Percentiles rank a stretch among this genome's conserved stretches.
phyloP scores from a whole-genome alignment of 2,329 filamentous ascomycete species.

The Apiospora aurea region DNA sequence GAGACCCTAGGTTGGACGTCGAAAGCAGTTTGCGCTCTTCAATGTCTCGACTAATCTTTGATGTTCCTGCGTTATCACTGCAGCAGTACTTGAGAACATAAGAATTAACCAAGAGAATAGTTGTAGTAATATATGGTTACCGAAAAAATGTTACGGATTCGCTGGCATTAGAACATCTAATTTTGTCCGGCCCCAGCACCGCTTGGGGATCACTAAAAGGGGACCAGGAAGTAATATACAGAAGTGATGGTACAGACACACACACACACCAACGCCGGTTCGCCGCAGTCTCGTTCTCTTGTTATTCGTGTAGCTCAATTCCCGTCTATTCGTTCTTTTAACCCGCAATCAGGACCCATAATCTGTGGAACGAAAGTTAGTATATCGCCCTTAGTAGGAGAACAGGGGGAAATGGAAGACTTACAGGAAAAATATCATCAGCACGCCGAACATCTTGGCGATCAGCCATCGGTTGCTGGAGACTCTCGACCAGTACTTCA shows the following conservation, averaged over 20 bases:
- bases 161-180: slow-evolving; percentile 24
- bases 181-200: slow-evolving; percentile 18
- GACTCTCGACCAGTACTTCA: slow-evolving; percentile 96
- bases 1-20: too few species aligned
- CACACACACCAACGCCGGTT: slow-evolving; percentile 18
- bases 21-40: too few species aligned
- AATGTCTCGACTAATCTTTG: too few species aligned
- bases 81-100: background rate
- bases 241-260: slow-evolving; percentile 23
- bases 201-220: background rate
- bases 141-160: background rate
- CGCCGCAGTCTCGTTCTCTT: slow-evolving; percentile 20
- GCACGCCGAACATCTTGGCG: slow-evolving; percentile 82
- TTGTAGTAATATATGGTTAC: background rate
- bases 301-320: slow-evolving; percentile 5
- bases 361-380: slow-evolving; percentile 45
- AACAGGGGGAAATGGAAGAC: slow-evolving; percentile 35
- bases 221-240: slow-evolving; percentile 22
- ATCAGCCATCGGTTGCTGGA: slow-evolving; percentile 96
- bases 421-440: slow-evolving; percentile 91
- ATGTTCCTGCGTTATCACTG: background rate
- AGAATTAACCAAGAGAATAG: background rate
- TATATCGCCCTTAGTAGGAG: too few species aligned
- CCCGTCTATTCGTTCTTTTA: slow-evolving; percentile 37
- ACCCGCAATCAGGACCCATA: slow-evolving; percentile 73